Evolutionary conservation across 2,329 filamentous ascomycete genomes (phyloP), one percentile per base, ranked within the genome.

Genomic region (Pseudocercospora pini-densiflorae): DNA sequence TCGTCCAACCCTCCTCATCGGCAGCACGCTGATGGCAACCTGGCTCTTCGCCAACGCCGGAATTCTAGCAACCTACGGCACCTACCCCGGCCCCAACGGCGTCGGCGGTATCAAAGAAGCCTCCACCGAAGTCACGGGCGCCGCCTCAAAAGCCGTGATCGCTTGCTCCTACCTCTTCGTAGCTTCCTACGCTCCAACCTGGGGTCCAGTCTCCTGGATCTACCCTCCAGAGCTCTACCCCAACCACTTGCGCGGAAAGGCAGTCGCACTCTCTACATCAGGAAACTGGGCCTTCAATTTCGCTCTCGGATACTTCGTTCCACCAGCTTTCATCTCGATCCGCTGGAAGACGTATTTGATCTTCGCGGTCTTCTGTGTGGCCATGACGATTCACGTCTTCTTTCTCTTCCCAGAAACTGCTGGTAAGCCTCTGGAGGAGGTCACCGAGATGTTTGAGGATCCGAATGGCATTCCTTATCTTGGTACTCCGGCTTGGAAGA

Each of bases 351-450:
- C 85, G 1, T 86, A 93, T 77, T 86, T 93, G 77, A 83, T 94
- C 69, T 94, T 94, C 74, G 91, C 85, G 16, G 84, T 87, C 12
- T 92, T 92, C 81, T 90, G 90, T 75, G 84, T 84, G 0, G 82
- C 83, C 10, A 90, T 91, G 71, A 87, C 88, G 4, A 68, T 71
- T 33, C 68, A 92, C 75, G 88, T 91, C 73, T 86, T 87, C 75
- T 82, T 93, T 68, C 78, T 84, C 7, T 88, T 87, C 71, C 89
- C 89, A 0, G 86, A 92, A 79, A 93, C 90, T 0, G 87, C 88
- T 54, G 90, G 90, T n/a, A 91, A 88, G 79, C 90, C 90, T 0
- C 86, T 94, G 0, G 91, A 94, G 75, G 90, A 93, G 75, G 89
- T 92, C 77, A 90, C 92, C 71, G 86, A 87, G n/a, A 88, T 93